Percentiles rank a stretch among this genome's conserved stretches.
These are phyloP conservation scores for Trichoderma citrinoviride DNA, from an alignment of 2,329 filamentous ascomycete genomes.

Conservation along the genomic window DNA sequence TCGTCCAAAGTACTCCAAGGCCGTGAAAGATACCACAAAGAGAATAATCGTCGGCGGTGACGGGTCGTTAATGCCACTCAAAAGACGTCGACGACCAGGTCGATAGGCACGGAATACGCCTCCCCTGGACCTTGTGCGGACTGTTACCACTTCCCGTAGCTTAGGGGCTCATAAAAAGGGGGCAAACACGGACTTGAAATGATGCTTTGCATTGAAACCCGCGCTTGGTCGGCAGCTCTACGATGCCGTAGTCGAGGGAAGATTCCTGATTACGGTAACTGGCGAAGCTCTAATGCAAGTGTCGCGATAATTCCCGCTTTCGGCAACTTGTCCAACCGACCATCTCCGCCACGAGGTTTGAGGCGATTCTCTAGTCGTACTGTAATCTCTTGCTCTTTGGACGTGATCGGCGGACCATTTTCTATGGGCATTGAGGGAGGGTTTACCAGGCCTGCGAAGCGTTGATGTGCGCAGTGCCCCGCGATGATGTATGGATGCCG, in stretches of 20 bases:
- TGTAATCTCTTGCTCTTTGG: background rate
- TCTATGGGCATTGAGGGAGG: too few species aligned
- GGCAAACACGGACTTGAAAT: background rate
- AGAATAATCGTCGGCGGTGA: background rate
- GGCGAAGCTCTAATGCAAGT: background rate
- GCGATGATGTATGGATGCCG: too few species aligned
- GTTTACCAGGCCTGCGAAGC: too few species aligned
- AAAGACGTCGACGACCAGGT: background rate
- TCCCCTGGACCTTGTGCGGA: background rate
- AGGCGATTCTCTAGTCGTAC: background rate
- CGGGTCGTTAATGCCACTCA: background rate
- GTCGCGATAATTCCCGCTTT: constrained; percentile 14
- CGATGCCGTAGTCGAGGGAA: background rate
- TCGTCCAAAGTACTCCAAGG: background rate
- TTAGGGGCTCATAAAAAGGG: background rate
- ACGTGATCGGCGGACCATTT: too few species aligned
- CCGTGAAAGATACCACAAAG: background rate
- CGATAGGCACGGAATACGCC: background rate
- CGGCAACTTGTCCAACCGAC: background rate
- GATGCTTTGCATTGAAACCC: background rate
- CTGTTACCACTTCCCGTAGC: background rate
- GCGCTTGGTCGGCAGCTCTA: background rate
- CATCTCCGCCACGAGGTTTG: background rate
- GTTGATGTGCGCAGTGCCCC: too few species aligned
- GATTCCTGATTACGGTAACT: background rate